phyloP scores from a whole-genome alignment of 441 rosid genomes.

The Francoa sonchifolia region DNA sequence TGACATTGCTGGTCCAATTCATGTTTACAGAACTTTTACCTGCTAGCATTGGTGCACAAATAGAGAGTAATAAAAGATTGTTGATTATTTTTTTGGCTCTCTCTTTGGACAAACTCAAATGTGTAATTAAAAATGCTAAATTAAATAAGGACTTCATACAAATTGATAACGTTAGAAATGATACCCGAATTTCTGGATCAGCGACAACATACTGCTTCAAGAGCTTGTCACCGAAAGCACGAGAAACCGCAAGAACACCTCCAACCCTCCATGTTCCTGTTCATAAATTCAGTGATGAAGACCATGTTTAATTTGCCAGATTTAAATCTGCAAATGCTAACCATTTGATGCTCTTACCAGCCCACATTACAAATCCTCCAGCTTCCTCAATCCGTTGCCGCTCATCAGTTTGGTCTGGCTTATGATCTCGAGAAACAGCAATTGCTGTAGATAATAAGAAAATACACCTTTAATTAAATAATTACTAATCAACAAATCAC shows the following conservation, averaged over 20 bases:
- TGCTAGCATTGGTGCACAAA: no score
- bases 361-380: constrained; percentile 99
- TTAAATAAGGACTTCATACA: no score
- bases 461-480: background rate
- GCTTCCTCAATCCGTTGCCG: constrained; percentile 94
- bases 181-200: constrained; percentile 96
- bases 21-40: no score
- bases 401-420: constrained; percentile 94
- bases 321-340: background rate
- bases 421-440: constrained; percentile 97
- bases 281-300: constrained; percentile 9
- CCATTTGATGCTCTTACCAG: constrained; percentile 35
- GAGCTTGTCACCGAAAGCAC: constrained; percentile 94
- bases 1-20: background rate
- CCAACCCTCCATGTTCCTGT: constrained; percentile 99
- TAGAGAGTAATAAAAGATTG: background rate
- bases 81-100: no score
- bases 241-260: constrained; percentile 98
- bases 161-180: constrained; percentile 2
- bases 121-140: no score
- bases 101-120: no score
- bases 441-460: constrained; percentile 39
- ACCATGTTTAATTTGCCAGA: background rate
- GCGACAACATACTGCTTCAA: constrained; percentile 97
- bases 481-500: background rate